Evolutionary conservation across 345 rosid species (phyloP), one percentile per base, ranked within the genome.

Genomic region (Linum trigynum): DNA sequence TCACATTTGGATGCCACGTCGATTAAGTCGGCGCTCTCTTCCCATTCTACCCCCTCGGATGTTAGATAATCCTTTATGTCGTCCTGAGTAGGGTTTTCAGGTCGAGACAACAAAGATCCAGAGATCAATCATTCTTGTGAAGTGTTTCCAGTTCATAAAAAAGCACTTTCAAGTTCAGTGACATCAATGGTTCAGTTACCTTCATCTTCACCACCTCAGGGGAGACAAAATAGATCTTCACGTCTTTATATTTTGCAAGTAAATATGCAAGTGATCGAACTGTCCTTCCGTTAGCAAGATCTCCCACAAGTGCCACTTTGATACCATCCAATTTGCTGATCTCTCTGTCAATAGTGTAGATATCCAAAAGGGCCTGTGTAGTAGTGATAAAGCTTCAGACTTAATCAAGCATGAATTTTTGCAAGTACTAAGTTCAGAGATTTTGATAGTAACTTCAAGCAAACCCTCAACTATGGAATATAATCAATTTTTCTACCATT

Each of bases 221-320:
- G 57, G 96, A 84, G 43, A 94, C 99, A 63, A 94, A 86, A 72
- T 85, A 90, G 67, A 90, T 82, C 80, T 88, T 90, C 72, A 90
- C 96, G 59, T 81, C 80, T 61, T 83, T 71, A 76, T 88, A 94
- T 78, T 86, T 84, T 51, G 99, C 85, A 67, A 94, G 97, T 71
- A 94, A 77, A 76, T 90, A 90, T 1, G 97, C 97, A 59, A 94
- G 95, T 0, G 99, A 94, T 7, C 97, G 86, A 57, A 90, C 96
- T 10, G 97, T 94, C 76, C 99, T 85, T 67, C 95, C 99, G 51
- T 94, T 88, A 8, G 99, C 96, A 72, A 94, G 97, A 76, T 94
- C 99, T 67, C 99, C 99, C 8, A 94, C 99, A 66, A 94, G 84
- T 32, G 87, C 97, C 15, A 90, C 95, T 75, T 71, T 84, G 56